Evolutionary conservation across 2,329 filamentous ascomycete genomes (phyloP), one percentile per base, ranked within the genome.

Genomic region (Cladosporium sphaerospermum): DNA sequence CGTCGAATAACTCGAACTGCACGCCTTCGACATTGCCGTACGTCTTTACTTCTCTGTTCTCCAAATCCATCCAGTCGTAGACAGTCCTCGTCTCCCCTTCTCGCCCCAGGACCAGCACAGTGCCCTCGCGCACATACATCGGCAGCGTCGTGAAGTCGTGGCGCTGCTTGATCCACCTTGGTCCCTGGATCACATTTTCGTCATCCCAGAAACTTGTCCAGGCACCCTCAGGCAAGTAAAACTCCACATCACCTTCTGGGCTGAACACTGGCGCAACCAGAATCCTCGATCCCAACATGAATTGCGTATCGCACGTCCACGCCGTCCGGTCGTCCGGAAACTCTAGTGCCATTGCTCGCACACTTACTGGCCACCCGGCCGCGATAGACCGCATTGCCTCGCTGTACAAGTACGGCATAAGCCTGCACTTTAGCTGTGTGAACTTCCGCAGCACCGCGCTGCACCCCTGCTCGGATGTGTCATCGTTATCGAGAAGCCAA

Each of bases 261-360:
- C n/a, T 76, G 56, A 85, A 86, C 2, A 86, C 73, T 1, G 84
- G 84, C 1, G 82, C 82, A 4, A 82, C 81, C 7, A 89, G 70
- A 33, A 89, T 67, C 47, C 75, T 77, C 13, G 77, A 75, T 2
- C 86, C 86, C n/a, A 89, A 73, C 80, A 89, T 85, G 68, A 87
- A 89, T 65, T 88, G 82, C 32, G 82, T 78, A 66, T 89, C 85
- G 43, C 86, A 74, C 48, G 74, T 76, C 79, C 84, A 88, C 0
- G 79, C 73, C 4, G 81, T 86, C n/a, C 78, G 77, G 61, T 89
- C 86, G 2, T 82, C 76, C 1, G 84, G 84, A 61, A 88, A 89
- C 68, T 89, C 85, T 32, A 88, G 72, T 54, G 83, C 82, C 66
- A 85, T 78, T 16, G 85, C 78, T 36, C 85, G 71, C 58, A 88